Evolutionary conservation across 306 rosid genomes (phyloP).

Genomic region (Carpinus viminea): DNA sequence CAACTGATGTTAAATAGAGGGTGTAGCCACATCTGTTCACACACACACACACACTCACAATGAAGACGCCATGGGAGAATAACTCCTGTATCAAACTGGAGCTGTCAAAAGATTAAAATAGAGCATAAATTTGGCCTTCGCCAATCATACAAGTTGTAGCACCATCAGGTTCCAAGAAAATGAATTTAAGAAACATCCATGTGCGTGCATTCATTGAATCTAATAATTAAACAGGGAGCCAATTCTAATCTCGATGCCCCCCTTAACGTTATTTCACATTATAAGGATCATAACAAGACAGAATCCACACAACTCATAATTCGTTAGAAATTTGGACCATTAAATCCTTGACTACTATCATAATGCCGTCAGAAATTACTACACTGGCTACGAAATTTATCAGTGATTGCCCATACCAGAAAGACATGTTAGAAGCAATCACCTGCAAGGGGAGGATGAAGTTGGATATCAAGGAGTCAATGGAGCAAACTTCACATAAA

Average conservation of each 20-base stretch:
- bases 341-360: conserved; percentile 10
- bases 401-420: conserved; percentile 10
- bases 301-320: background rate
- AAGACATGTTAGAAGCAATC: conserved; percentile 12
- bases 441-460: conserved; percentile 98
- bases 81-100: background rate
- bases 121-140: background rate
- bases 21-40: background rate
- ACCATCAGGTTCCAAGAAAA: background rate
- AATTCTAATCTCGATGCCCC: background rate
- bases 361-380: background rate
- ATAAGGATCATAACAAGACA: background rate
- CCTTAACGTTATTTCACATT: background rate
- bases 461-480: conserved; percentile 87
- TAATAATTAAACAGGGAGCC: background rate
- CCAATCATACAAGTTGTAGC: background rate
- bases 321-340: background rate
- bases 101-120: background rate
- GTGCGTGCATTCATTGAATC: background rate
- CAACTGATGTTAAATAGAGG: background rate
- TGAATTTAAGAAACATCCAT: background rate
- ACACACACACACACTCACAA: background rate
- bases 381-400: background rate
- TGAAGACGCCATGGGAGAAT: background rate
- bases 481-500: conserved; percentile 92